A percentile compares a stretch with the other conserved stretches of the same genome.
Conservation (phyloP, 371 early-diverging fungal genomes). For the Rhizopus stolonifer region DNA sequence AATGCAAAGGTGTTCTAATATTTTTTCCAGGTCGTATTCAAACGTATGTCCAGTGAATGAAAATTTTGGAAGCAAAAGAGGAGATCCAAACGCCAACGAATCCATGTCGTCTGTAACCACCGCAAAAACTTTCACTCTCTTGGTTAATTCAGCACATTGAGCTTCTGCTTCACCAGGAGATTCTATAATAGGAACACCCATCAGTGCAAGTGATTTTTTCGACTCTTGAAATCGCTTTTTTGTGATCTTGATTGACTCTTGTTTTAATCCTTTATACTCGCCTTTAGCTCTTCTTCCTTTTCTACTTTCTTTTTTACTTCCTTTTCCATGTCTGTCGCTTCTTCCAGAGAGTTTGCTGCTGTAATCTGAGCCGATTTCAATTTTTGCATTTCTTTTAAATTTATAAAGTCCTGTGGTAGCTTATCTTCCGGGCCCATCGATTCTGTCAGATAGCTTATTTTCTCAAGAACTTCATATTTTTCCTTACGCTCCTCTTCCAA, state of each 20-base stretch:
- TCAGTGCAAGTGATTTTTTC: slow-evolving; percentile 81
- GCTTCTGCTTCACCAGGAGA: slow-evolving; percentile 99
- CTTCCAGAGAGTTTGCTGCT: no score
- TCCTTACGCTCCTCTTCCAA: no score
- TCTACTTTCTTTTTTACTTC: slow-evolving; percentile 85
- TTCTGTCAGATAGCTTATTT: no score
- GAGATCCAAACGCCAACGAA: slow-evolving; percentile 94
- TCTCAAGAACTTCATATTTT: no score
- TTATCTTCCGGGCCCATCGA: no score
- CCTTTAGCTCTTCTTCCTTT: no score
- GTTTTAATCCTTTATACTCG: no score
- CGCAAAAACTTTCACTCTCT: slow-evolving; percentile 90
- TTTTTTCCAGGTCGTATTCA: slow-evolving; percentile 86
- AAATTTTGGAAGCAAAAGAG: slow-evolving; percentile 92
- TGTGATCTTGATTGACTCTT: slow-evolving; percentile 94
- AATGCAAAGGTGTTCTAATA: slow-evolving; percentile 86
- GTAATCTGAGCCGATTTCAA: no score
- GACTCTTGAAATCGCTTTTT: slow-evolving; percentile 96
- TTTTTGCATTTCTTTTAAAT: no score
- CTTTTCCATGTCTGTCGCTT: slow-evolving; percentile 87
- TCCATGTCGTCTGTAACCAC: slow-evolving; percentile 99
- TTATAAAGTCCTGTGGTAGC: no score
- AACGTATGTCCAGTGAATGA: slow-evolving; percentile 94
- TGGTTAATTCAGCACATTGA: slow-evolving; percentile 94
- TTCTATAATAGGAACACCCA: slow-evolving; percentile 97